Percentiles rank a stretch among this genome's conserved stretches.
Evolutionary conservation across 2,329 filamentous ascomycete species (phyloP).

Genomic region (Diplodia mutila): DNA sequence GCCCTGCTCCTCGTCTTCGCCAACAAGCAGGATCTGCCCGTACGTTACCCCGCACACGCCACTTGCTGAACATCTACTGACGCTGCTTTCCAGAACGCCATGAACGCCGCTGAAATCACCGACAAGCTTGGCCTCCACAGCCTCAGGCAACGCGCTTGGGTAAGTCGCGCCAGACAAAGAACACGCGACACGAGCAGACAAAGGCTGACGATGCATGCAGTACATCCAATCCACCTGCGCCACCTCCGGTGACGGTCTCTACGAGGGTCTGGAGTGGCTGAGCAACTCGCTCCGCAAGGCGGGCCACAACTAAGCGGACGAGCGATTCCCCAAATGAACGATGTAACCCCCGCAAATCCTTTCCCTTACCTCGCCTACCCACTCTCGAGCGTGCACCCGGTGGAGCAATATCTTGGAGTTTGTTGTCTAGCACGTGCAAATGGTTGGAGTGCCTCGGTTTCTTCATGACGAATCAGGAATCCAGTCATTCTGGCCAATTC

Average conservation of each 20-base stretch:
- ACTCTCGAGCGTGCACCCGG: slow-evolving; percentile 22
- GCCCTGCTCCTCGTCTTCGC: slow-evolving; percentile 93
- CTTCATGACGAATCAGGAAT: slow-evolving; percentile 24
- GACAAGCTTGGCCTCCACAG: slow-evolving; percentile 99
- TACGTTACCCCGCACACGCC: slow-evolving; percentile 58
- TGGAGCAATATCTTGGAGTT: slow-evolving; percentile 26
- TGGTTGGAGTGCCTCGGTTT: slow-evolving; percentile 25
- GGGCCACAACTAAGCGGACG: slow-evolving; percentile 27
- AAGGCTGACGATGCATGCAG: slow-evolving; percentile 44
- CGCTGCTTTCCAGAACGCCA: slow-evolving; percentile 75
- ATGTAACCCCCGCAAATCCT: slow-evolving; percentile 19
- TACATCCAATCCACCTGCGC: slow-evolving; percentile 99
- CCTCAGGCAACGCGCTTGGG: slow-evolving; percentile 97
- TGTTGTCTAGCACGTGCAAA: slow-evolving; percentile 23
- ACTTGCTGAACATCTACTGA: slow-evolving; percentile 17
- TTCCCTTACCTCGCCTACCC: slow-evolving; percentile 10
- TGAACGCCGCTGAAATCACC: slow-evolving; percentile 99
- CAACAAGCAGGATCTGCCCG: slow-evolving; percentile 96
- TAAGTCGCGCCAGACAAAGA: slow-evolving; percentile 60
- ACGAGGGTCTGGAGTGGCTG: slow-evolving; percentile 84
- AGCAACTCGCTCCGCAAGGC: slow-evolving; percentile 58
- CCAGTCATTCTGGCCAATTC: slow-evolving; percentile 22
- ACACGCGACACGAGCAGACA: neutral
- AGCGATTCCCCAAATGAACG: slow-evolving; percentile 23
- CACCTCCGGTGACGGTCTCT: slow-evolving; percentile 98